phyloP scores from a whole-genome alignment of 2,329 filamentous ascomycete genomes.

The Colletotrichum cordylinicola region DNA sequence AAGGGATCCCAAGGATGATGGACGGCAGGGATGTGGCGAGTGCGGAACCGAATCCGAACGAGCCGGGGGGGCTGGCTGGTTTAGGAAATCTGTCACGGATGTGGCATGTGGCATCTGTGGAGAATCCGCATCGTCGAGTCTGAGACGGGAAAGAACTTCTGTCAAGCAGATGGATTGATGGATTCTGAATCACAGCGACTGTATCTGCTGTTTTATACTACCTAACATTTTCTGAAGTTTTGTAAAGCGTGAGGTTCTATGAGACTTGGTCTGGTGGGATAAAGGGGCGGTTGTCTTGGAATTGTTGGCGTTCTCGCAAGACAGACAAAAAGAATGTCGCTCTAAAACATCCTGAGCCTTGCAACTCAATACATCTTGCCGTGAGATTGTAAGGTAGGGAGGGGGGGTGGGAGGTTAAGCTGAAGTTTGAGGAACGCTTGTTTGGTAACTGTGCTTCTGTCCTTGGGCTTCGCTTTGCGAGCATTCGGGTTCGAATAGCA shows the following conservation, averaged over 20 bases:
- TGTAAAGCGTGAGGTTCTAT: too few relatives aligned
- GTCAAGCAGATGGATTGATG: too few relatives aligned
- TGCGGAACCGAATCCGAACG: not conserved
- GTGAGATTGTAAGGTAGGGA: too few relatives aligned
- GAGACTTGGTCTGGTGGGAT: not conserved
- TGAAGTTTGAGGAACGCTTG: not conserved
- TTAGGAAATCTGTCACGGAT: not conserved
- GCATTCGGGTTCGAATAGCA: not conserved
- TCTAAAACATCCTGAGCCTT: not conserved
- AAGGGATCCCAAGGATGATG: not conserved
- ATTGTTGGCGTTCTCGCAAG: accelerated
- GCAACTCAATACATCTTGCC: not conserved
- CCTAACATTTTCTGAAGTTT: too few relatives aligned
- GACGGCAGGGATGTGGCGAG: not conserved
- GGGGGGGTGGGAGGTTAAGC: not conserved
- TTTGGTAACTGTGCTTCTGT: not conserved
- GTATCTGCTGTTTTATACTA: too few relatives aligned
- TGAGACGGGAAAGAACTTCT: too few relatives aligned
- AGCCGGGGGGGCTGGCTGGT: not conserved
- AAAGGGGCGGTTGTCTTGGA: not conserved
- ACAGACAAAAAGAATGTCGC: not conserved
- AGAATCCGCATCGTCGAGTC: not conserved
- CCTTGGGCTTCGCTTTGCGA: not conserved
- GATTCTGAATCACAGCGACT: too few relatives aligned
- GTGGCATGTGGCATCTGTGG: not conserved